phyloP scores from a whole-genome alignment of 2,329 filamentous ascomycete genomes.

The Diaporthe citriasiana region DNA sequence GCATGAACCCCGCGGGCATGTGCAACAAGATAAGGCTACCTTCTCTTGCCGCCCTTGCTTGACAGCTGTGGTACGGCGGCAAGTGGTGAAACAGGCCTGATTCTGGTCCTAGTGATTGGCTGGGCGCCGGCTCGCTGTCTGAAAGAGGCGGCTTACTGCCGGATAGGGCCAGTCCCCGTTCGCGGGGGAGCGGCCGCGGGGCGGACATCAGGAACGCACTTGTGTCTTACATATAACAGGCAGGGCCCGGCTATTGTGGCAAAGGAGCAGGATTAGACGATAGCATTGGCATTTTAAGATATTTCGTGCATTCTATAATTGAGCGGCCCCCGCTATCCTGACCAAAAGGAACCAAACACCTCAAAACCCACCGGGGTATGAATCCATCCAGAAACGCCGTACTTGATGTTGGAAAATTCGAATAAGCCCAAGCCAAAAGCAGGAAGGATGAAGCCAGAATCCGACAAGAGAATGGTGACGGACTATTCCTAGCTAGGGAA shows the following conservation, averaged over 20 bases:
- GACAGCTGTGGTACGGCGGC: neutral
- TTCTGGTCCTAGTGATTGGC: neutral
- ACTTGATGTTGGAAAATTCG: neutral
- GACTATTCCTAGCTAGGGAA: slow-evolving; percentile 48
- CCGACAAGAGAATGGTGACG: neutral
- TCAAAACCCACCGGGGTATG: slow-evolving; percentile 14
- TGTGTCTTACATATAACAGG: neutral
- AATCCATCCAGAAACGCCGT: slow-evolving; percentile 25
- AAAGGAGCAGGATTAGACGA: neutral
- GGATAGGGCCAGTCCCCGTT: neutral
- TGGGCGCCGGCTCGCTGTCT: neutral
- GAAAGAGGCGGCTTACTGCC: neutral
- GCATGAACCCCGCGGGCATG: neutral
- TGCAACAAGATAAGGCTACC: neutral
- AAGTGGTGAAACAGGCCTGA: neutral
- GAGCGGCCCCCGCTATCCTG: neutral
- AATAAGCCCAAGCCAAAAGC: slow-evolving; percentile 1
- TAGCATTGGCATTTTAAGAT: slow-evolving; percentile 5
- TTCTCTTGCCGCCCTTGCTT: neutral
- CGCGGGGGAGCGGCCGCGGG: neutral
- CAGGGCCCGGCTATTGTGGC: neutral
- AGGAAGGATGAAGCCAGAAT: neutral
- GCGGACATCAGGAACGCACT: neutral
- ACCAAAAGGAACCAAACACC: slow-evolving; percentile 17
- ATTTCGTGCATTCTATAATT: neutral